Evolutionary conservation across 331 rosid genomes (phyloP), one percentile per base, ranked within the genome.

Genomic region (Prunus yedoensis): DNA sequence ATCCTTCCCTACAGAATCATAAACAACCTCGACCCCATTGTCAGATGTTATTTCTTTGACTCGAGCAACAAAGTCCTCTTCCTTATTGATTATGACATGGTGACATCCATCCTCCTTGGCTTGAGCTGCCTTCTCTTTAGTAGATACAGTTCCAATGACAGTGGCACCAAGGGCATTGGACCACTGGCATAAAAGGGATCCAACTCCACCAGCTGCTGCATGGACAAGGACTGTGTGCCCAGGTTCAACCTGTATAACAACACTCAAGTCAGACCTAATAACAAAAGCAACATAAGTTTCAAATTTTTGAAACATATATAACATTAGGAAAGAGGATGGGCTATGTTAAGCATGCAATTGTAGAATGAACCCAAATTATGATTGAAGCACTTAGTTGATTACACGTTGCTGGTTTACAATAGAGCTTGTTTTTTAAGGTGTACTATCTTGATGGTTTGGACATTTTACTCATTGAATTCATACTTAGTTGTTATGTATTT

Each of bases 191-290:
- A 92, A 71, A 17, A 92, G 83, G 61, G 97, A 92, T 65, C 97
- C 97, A 41, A 89, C 91, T 75, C 96, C 97, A 67, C 97, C 96
- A 32, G 97, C 97, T 66, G 96, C 97, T 20, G 96, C 97, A 76
- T 90, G 97, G 51, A 92, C 87, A 30, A 92, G 94, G 66, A 92
- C 75, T 0, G 86, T 75, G 52, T 89, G 88, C 46, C 93, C 94
- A 60, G 89, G 78, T 71, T 92, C 85, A 69, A 92, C 93, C 97
- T 90, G 75, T 18, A 72, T 23, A 30, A 32, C 12, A 17, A 20
- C 45, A 69, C 46, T 27, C n/a, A 68, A 35, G 59, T 35, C 8
- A 66, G 43, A 77, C 57, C 53, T 17, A 23, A 54, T 14, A 79
- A 10, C 6, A 62, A 38, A 25, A 43, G 46, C 23, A 67, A 70